phyloP scores from a whole-genome alignment of 2,329 filamentous ascomycete genomes.

The Tolypocladium amazonense region DNA sequence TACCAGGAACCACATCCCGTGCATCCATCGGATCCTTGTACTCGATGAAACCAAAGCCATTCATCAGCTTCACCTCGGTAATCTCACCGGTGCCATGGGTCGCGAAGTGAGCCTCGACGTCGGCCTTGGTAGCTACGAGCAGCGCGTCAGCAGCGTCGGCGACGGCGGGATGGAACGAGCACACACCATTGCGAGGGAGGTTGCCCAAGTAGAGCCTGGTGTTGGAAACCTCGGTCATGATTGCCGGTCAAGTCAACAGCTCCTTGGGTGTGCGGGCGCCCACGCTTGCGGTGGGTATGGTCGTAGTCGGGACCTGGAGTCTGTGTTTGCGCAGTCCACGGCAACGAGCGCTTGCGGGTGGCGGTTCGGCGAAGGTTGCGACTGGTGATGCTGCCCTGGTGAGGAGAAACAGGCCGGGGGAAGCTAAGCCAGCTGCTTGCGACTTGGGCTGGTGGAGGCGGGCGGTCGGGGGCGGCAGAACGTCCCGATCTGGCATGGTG shows the following conservation, averaged over 20 bases:
- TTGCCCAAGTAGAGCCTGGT: slow-evolving; percentile 97
- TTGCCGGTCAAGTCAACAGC: slow-evolving; percentile 15
- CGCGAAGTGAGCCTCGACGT: slow-evolving; percentile 92
- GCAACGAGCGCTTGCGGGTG: neutral
- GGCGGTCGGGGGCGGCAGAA: slow-evolving; percentile 8
- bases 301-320: neutral
- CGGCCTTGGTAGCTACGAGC: slow-evolving; percentile 80
- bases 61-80: slow-evolving; percentile 99
- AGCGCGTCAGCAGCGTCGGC: slow-evolving; percentile 32
- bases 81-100: slow-evolving; percentile 96
- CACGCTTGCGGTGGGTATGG: neutral
- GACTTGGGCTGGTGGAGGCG: slow-evolving; percentile 1
- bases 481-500: neutral
- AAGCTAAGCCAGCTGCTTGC: slow-evolving; percentile 1
- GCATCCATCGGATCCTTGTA: slow-evolving; percentile 98
- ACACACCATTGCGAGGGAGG: slow-evolving; percentile 83
- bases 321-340: neutral
- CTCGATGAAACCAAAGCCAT: slow-evolving; percentile 98
- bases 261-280: neutral
- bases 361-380: neutral
- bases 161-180: slow-evolving; percentile 13
- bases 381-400: neutral
- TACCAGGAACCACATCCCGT: slow-evolving; percentile 95
- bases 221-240: slow-evolving; percentile 81
- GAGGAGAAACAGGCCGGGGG: slow-evolving; percentile 3